Base-by-base conservation (phyloP, 2,329 filamentous ascomycete genomes). In the Stagonosporopsis vannaccii region DNA sequence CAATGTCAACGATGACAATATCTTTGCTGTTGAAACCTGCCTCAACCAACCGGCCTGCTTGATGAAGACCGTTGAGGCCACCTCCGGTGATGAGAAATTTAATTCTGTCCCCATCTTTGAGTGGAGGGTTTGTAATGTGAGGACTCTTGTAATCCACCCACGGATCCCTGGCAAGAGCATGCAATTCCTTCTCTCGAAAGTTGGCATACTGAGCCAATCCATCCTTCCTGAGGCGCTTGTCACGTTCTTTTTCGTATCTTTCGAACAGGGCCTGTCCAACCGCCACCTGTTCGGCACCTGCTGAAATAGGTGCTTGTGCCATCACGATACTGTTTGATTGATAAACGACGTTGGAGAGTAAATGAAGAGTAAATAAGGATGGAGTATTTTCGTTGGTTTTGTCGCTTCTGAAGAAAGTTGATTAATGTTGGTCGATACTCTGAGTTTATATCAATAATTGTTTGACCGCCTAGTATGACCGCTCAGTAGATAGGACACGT, bases 1-100 rank as follows among this genome's bases (percentile, higher is more conserved):
- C 78, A 5, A 60, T 79, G 61, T 80, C 79, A 15, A 78, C 60
- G 23, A 79, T 68, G 5, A 68, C 50, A 32, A 79, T 68, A 41
- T 78, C 70, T 2, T 71, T 59, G n/a, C 60, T 45, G 11, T 40
- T 56, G 57, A 75, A 62, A 7, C 75, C 73, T 2, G 70, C 59
- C 52, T 77, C 61, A 26, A 78, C 62, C 6, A 78, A 54, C 1
- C 72, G 66, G 3, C 73, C 71, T 5, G 77, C 50, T 66, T 73
- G 2, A 77, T 80, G 54, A 7, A 79, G 65, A 6, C 77, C 78
- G 7, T 70, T 30, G 71, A 51, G 75, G 0, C 78, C 78, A 22
- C 70, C 75, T 15, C 78, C 77, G n/a, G 17, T 36, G 17, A 36
- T 19, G 3, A 76, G 56, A n/a, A 67, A n/a, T 61, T 61, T 68